A percentile compares a stretch with the other conserved stretches of the same genome.
These are phyloP conservation scores for Achaetomiella virescens DNA, from an alignment of 495 filamentous ascomycete species.

Conservation along the genomic window DNA sequence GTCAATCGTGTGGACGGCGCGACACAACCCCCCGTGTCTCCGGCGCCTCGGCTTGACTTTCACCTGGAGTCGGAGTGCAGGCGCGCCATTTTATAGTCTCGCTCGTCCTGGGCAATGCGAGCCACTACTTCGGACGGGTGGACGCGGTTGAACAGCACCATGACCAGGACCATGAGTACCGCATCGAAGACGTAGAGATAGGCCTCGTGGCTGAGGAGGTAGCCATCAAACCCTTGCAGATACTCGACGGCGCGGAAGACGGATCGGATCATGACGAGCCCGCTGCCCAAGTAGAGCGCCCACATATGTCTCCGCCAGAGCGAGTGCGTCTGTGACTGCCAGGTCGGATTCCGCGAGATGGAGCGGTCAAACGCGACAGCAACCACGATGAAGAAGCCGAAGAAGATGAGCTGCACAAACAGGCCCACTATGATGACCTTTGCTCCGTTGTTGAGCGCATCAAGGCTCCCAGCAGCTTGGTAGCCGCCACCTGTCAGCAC, in stretches of 20 bases:
- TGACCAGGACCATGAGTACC: slow-evolving; percentile 9
- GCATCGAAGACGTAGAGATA: neutral
- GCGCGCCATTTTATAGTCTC: too few species aligned
- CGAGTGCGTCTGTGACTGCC: neutral
- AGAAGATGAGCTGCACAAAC: neutral
- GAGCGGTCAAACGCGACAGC: neutral
- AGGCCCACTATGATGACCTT: neutral
- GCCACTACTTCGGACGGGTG: too few species aligned
- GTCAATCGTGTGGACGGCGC: too few species aligned
- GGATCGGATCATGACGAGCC: neutral
- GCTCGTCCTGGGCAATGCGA: too few species aligned
- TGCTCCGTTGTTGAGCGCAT: neutral
- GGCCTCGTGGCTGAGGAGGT: neutral
- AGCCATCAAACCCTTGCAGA: neutral
- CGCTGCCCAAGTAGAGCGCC: neutral
- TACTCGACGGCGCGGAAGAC: neutral
- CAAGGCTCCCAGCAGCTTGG: neutral
- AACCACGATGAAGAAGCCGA: neutral
- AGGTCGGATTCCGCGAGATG: neutral
- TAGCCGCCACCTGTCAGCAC: too few species aligned
- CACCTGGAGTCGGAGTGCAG: too few species aligned
- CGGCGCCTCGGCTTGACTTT: too few species aligned
- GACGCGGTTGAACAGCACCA: neutral
- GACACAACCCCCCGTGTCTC: too few species aligned
- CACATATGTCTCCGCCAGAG: neutral